Conservation (phyloP, 2,329 filamentous ascomycete species). For the Aurifilum marmelostoma region DNA sequence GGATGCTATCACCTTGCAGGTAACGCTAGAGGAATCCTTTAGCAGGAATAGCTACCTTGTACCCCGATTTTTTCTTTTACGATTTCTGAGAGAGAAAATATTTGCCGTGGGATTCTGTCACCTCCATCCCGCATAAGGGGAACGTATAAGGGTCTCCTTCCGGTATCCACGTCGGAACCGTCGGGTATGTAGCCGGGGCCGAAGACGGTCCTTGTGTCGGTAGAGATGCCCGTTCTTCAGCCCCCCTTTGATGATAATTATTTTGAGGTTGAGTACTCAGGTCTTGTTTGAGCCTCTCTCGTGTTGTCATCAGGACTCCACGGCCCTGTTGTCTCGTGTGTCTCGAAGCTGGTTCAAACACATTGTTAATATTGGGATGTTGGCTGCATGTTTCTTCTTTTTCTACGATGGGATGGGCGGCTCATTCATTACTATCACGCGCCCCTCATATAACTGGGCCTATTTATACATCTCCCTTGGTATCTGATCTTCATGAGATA, state of each 20-base stretch:
- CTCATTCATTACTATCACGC: not conserved
- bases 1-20: not conserved
- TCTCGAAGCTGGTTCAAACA: not conserved
- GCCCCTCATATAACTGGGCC: not conserved
- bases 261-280: not conserved
- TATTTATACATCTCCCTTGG: not conserved
- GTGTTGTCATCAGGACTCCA: not conserved
- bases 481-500: not conserved
- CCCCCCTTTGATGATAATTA: not conserved
- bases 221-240: not conserved
- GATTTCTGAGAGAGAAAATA: not conserved
- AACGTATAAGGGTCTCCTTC: not conserved
- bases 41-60: conserved; percentile 6
- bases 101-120: conserved; percentile 1
- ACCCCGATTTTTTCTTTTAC: not conserved
- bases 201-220: not conserved
- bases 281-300: not conserved
- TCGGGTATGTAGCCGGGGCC: conserved; percentile 12
- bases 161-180: conserved; percentile 4
- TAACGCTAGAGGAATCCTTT: not conserved
- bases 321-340: not conserved
- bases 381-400: too few relatives aligned
- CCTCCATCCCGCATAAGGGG: not conserved
- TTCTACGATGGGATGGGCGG: not conserved
- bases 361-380: too few relatives aligned